Conservation (phyloP, 768 basidiomycete species). For the Phanerodontia chrysosporium region DNA sequence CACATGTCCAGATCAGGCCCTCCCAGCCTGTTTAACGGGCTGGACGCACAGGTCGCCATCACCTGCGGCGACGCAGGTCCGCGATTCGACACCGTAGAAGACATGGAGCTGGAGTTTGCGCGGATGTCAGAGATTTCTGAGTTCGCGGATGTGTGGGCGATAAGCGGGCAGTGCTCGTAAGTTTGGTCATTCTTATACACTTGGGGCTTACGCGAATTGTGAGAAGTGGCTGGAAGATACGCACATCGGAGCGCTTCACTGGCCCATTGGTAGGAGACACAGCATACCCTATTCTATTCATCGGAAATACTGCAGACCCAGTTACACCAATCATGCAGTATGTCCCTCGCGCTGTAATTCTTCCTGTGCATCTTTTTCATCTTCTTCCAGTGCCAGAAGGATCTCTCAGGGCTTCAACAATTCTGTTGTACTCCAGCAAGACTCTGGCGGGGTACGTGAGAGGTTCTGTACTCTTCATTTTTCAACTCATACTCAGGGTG, state of each 20-base stretch:
- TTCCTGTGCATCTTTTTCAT: not conserved
- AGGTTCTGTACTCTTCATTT: not conserved
- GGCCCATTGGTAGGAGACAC: conserved; percentile 18
- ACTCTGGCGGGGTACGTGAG: conserved; percentile 12
- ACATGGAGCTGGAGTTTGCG: conserved; percentile 1
- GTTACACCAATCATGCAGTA: conserved; percentile 11
- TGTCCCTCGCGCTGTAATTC: not conserved
- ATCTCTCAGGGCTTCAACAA: conserved; percentile 8
- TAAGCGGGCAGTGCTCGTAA: not conserved
- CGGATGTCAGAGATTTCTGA: conserved; percentile 7
- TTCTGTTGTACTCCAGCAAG: conserved; percentile 8
- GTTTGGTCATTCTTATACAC: not conserved
- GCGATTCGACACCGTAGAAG: conserved; percentile 2
- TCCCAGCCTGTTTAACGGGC: not conserved
- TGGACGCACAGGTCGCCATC: not conserved
- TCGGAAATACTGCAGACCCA: conserved; percentile 25
- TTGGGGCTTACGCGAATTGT: not conserved
- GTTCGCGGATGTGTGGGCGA: conserved; percentile 11
- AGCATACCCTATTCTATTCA: conserved; percentile 22
- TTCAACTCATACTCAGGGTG: not conserved
- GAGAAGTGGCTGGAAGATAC: not conserved
- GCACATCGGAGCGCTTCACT: not conserved
- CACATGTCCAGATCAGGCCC: not conserved
- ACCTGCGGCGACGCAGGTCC: not conserved
- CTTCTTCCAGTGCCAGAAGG: not conserved